Conservation (phyloP, 805 yeast genomes). For the Schwanniomyces pseudopolymorphus region DNA sequence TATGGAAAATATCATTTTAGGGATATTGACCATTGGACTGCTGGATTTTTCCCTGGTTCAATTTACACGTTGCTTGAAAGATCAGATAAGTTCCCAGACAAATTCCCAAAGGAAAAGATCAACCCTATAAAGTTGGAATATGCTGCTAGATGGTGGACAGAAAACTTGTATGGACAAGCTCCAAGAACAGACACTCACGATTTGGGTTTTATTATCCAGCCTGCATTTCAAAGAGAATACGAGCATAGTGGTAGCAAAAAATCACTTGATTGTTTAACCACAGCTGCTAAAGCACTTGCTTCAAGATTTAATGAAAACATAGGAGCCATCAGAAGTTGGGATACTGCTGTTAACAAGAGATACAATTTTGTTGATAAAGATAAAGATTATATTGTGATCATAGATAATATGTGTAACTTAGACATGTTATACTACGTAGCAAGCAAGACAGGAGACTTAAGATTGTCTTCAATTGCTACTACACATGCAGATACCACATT, state of each 20-base stretch:
- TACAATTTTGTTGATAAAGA: conserved; percentile 13
- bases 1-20: conserved; percentile 8
- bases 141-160: conserved; percentile 16
- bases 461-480: conserved; percentile 23
- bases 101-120: conserved; percentile 6
- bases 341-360: conserved; percentile 14
- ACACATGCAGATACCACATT: conserved; percentile 28
- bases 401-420: conserved; percentile 20
- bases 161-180: conserved; percentile 6
- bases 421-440: conserved; percentile 26
- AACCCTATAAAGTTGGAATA: conserved; percentile 8
- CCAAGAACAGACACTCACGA: conserved; percentile 25
- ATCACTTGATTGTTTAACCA: conserved; percentile 15
- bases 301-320: conserved; percentile 19
- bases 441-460: conserved; percentile 20
- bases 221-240: conserved; percentile 22
- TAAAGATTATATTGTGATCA: conserved; percentile 25
- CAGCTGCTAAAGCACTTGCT: conserved; percentile 25
- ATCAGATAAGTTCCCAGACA: conserved; percentile 8
- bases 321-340: conserved; percentile 26
- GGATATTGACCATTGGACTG: conserved; percentile 13
- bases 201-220: conserved; percentile 24
- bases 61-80: conserved; percentile 10
- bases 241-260: conserved; percentile 11
- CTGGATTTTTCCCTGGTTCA: conserved; percentile 15